Conservation (phyloP, 1,284 basidiomycete species). For the Sporisorium graminicola region DNA sequence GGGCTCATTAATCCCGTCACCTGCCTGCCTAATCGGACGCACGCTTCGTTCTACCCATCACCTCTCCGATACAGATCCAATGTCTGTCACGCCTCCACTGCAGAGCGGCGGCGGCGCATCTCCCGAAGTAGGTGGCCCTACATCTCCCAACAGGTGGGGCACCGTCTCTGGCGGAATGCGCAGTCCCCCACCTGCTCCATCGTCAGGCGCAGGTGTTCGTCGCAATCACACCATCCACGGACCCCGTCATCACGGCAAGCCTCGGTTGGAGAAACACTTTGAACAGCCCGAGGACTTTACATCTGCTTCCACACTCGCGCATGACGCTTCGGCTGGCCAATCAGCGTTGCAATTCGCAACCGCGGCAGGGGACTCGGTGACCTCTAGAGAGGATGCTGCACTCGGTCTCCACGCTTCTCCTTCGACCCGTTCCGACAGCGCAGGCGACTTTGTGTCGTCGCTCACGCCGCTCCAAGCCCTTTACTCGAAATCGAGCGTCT, state of each 20-base stretch:
- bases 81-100: conserved; percentile 36
- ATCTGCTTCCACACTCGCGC: neutral
- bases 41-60: neutral
- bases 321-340: neutral
- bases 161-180: conserved; percentile 40
- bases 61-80: neutral
- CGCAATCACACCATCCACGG: conserved; percentile 53
- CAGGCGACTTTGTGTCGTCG: conserved; percentile 15
- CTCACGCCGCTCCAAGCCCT: conserved; percentile 46
- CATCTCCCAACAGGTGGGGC: conserved; percentile 36
- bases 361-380: neutral
- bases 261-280: conserved; percentile 50
- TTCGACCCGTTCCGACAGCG: conserved; percentile 17
- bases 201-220: conserved; percentile 44
- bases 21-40: too few relatives aligned
- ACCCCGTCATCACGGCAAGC: conserved; percentile 42
- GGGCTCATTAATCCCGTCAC: too few relatives aligned
- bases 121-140: conserved; percentile 11
- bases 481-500: conserved; percentile 47
- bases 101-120: conserved; percentile 11
- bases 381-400: neutral
- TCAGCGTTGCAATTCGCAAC: neutral
- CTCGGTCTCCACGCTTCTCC: conserved; percentile 21
- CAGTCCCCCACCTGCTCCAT: conserved; percentile 48
- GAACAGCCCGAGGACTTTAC: conserved; percentile 45